Conservation (phyloP, 768 basidiomycete genomes). For the Amanita jacksonii region DNA sequence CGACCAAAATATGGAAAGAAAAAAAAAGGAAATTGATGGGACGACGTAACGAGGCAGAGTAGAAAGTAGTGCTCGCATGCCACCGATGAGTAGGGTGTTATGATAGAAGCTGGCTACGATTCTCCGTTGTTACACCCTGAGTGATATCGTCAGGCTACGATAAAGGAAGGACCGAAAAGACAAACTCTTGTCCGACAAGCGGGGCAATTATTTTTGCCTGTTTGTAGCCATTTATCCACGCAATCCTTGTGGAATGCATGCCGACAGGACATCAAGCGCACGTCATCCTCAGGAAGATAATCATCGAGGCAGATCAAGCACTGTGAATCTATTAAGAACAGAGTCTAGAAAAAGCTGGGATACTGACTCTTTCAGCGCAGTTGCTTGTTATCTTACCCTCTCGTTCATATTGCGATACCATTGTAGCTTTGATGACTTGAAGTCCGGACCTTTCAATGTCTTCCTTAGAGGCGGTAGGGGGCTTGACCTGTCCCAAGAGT, state of each 20-base stretch:
- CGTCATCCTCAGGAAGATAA: constrained; percentile 66
- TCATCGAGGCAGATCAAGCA: constrained; percentile 86
- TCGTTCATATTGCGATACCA: constrained; percentile 45
- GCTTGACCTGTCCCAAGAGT: constrained; percentile 71
- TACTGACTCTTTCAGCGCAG: constrained; percentile 67
- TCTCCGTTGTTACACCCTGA: constrained; percentile 25
- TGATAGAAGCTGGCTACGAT: background rate
- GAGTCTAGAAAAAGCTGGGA: background rate
- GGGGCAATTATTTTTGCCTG: constrained; percentile 85
- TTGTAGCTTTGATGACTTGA: constrained; percentile 54
- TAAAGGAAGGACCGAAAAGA: constrained; percentile 6
- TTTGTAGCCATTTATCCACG: constrained; percentile 83
- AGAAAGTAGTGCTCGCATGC: too few relatives aligned
- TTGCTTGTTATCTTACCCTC: constrained; percentile 63
- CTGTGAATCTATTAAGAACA: constrained; percentile 22
- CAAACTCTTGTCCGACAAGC: constrained; percentile 75
- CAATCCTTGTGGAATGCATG: constrained; percentile 89
- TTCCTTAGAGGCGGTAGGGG: constrained; percentile 71
- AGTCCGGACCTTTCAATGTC: constrained; percentile 84
- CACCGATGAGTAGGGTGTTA: background rate
- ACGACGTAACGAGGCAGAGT: too few relatives aligned
- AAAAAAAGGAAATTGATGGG: background rate
- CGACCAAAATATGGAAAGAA: background rate
- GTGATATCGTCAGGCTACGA: constrained; percentile 1
- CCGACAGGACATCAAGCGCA: constrained; percentile 73